A percentile compares a stretch with the other conserved stretches of the same genome.
Conservation (phyloP, 1,284 basidiomycete genomes). For the Austroboletus rostrupii region DNA sequence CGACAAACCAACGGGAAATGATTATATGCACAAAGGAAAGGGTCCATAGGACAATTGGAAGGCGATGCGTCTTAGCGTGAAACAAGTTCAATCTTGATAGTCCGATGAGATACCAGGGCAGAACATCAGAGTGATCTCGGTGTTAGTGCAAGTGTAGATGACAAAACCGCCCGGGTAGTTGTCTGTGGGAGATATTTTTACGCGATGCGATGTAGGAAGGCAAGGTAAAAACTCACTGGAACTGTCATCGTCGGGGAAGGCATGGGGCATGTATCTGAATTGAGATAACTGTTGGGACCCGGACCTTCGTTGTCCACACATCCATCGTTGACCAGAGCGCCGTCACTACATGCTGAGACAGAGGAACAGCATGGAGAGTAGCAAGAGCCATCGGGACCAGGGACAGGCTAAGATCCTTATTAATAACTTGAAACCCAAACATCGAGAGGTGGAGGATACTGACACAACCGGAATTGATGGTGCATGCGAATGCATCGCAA, state of each 20-base stretch:
- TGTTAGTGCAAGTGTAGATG: conserved; percentile 18
- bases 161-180: conserved; percentile 13
- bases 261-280: conserved; percentile 23
- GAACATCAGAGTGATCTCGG: conserved; percentile 20
- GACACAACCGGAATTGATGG: conserved; percentile 25
- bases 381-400: conserved; percentile 24
- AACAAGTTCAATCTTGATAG: not conserved
- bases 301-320: conserved; percentile 27
- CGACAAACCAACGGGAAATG: no score
- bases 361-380: conserved; percentile 30
- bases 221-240: conserved; percentile 12
- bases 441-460: conserved; percentile 7
- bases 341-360: conserved; percentile 19
- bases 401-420: conserved; percentile 21
- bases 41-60: no score
- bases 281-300: conserved; percentile 30
- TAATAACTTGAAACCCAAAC: not conserved
- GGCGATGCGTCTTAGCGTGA: no score
- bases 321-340: conserved; percentile 30
- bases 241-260: conserved; percentile 33
- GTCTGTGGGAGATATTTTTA: not conserved
- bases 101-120: conserved; percentile 19
- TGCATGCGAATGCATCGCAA: conserved; percentile 32
- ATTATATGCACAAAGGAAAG: no score
- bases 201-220: no score